phyloP scores from a whole-genome alignment of 306 rosid genomes.

The Quercus ilex region DNA sequence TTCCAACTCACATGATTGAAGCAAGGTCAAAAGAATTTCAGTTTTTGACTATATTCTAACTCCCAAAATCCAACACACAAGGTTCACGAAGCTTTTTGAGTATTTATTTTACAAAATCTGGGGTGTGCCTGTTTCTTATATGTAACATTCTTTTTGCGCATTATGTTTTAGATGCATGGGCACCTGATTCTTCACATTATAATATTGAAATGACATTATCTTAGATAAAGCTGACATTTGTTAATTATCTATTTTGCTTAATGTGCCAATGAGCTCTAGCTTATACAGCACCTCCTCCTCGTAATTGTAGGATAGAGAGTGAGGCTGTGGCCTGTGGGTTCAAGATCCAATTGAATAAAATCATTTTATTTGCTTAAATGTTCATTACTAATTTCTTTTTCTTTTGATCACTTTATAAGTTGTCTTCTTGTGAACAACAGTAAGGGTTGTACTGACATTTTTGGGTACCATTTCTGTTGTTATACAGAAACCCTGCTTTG shows the following conservation, averaged over 20 bases:
- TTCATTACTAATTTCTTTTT: background rate
- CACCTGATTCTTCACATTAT: background rate
- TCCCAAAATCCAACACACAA: slow-evolving; percentile 50
- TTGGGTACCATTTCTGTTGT: slow-evolving; percentile 6
- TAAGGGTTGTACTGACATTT: background rate
- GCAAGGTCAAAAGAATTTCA: slow-evolving; percentile 78
- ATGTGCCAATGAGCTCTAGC: background rate
- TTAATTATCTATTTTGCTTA: background rate
- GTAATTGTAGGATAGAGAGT: background rate
- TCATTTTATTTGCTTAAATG: background rate
- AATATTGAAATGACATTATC: background rate
- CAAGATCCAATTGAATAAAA: background rate
- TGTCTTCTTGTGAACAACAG: background rate
- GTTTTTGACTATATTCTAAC: slow-evolving; percentile 57
- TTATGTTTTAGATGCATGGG: background rate
- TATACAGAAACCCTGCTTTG: slow-evolving; percentile 38
- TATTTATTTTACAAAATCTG: slow-evolving; percentile 2
- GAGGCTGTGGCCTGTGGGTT: background rate
- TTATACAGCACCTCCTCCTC: background rate
- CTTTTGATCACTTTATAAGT: background rate
- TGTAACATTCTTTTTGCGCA: background rate
- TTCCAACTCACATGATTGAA: slow-evolving; percentile 61
- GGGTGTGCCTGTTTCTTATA: background rate
- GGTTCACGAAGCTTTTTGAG: slow-evolving; percentile 35
- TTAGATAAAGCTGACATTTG: background rate